A percentile compares a stretch with the other conserved stretches of the same genome.
Evolutionary conservation across 805 yeast species (phyloP).

Genomic region (Saccharomycopsis javanensis): DNA sequence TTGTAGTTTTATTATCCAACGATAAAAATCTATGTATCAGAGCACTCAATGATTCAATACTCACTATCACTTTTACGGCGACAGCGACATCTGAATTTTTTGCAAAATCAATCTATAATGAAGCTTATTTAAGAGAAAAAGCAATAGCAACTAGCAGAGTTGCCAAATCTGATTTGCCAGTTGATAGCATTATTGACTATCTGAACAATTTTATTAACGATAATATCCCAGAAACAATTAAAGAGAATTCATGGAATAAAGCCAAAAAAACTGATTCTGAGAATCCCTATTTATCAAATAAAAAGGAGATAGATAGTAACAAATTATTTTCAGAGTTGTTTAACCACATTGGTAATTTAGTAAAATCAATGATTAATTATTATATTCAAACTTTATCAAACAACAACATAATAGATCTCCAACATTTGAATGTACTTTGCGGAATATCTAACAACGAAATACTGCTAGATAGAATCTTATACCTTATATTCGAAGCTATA

Average conservation of each 20-base stretch:
- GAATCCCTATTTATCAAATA: not conserved
- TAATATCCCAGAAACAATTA: not conserved
- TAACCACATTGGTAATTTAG: not conserved
- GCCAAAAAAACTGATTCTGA: not conserved
- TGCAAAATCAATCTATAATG: constrained; percentile 32
- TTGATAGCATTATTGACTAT: not conserved
- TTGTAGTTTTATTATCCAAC: constrained; percentile 63
- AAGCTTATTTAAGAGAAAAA: constrained; percentile 19
- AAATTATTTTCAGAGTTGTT: not conserved
- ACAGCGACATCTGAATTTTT: constrained; percentile 38
- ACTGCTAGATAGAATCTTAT: not conserved
- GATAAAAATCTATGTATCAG: constrained; percentile 77
- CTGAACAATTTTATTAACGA: not conserved
- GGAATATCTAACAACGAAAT: not conserved
- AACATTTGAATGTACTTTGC: not conserved
- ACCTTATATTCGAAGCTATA: not conserved
- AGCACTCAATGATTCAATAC: constrained; percentile 56
- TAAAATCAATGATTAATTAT: not conserved
- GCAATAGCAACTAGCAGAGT: not conserved
- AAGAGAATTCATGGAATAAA: not conserved
- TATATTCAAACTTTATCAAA: not conserved
- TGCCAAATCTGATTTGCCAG: not conserved
- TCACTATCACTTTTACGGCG: constrained; percentile 49
- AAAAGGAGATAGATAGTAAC: not conserved
- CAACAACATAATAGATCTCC: not conserved